Conservation (phyloP, 2,329 filamentous ascomycete genomes). For the Tolypocladium paradoxum region DNA sequence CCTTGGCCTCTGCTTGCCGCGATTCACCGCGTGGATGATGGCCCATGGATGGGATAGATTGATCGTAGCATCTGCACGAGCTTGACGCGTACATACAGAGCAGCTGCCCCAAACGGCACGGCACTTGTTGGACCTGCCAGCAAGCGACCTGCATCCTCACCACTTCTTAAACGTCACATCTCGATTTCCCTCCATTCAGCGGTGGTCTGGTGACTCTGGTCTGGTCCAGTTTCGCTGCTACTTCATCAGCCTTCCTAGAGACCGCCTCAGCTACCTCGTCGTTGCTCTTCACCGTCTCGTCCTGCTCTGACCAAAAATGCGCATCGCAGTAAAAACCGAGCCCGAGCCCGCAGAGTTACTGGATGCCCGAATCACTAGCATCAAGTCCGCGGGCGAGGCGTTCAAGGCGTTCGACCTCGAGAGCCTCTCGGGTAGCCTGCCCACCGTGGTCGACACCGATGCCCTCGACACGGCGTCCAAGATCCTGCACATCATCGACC, state of each 20-base stretch:
- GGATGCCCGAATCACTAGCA: neutral
- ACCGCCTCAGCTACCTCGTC: too few relatives aligned
- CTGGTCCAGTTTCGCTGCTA: neutral
- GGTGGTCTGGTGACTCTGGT: too few relatives aligned
- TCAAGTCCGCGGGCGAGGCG: neutral
- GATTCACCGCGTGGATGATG: neutral
- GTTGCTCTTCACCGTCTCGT: neutral
- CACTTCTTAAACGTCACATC: neutral
- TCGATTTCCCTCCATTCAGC: too few relatives aligned
- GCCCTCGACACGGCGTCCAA: conserved; percentile 20
- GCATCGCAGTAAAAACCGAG: neutral
- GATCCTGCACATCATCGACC: conserved; percentile 27
- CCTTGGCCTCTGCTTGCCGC: too few relatives aligned
- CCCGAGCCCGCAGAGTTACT: neutral
- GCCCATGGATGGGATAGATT: neutral
- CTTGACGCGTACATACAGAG: neutral
- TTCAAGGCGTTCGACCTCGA: neutral
- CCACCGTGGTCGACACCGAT: conserved; percentile 10
- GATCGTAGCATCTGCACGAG: neutral
- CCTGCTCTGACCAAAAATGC: neutral
- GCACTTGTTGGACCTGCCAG: neutral
- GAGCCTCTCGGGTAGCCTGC: neutral
- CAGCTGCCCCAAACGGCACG: neutral
- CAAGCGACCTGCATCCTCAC: too few relatives aligned
- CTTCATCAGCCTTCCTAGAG: neutral